Evolutionary conservation across 331 rosid species (phyloP).

Genomic region (Malus hybrid): DNA sequence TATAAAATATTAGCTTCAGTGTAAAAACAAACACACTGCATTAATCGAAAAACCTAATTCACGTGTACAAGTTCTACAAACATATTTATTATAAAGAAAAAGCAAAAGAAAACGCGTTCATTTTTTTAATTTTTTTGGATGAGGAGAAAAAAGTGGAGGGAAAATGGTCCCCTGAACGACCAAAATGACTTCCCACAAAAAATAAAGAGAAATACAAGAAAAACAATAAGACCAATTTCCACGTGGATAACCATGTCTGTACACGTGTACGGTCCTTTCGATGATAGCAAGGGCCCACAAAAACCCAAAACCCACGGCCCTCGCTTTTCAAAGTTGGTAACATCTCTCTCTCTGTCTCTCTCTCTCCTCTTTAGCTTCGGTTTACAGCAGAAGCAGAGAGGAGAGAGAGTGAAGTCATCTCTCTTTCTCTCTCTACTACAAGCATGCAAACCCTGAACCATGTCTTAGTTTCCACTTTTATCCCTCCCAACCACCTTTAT

Average conservation of each 20-base stretch:
- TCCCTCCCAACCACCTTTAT: slow-evolving; percentile 26
- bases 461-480: slow-evolving; percentile 32
- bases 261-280: neutral
- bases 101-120: neutral
- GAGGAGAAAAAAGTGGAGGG: neutral
- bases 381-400: slow-evolving; percentile 28
- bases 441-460: slow-evolving; percentile 74
- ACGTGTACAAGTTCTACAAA: neutral
- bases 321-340: slow-evolving; percentile 52
- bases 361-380: slow-evolving; percentile 32
- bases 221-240: neutral
- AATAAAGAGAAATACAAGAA: neutral
- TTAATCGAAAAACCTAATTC: neutral
- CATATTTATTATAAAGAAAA: neutral
- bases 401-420: neutral
- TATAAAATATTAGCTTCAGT: too few relatives aligned
- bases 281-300: slow-evolving; percentile 22
- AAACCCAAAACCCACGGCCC: slow-evolving; percentile 14
- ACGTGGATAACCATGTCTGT: neutral
- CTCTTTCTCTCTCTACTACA: neutral
- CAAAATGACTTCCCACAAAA: slow-evolving; percentile 42
- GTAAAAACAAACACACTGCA: too few relatives aligned
- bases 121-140: neutral
- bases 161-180: slow-evolving; percentile 37
- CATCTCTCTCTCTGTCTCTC: slow-evolving; percentile 8